These are phyloP conservation scores for Pichia sp. DNA, from an alignment of 1,139 yeast species.

Conservation along the genomic window DNA sequence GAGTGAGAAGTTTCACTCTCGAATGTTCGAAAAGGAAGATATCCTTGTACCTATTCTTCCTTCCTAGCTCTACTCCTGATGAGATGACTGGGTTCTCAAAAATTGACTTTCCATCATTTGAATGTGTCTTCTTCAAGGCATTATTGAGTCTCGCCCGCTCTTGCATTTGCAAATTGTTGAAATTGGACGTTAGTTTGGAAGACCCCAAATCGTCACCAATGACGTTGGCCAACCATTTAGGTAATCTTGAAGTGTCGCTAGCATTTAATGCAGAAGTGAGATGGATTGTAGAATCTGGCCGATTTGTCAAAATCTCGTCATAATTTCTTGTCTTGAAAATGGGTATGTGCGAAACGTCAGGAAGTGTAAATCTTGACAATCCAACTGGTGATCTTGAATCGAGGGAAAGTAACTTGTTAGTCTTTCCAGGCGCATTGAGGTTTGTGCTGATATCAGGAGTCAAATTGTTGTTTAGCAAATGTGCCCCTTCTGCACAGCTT, in stretches of 20 bases:
- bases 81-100: constrained; percentile 24
- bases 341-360: constrained; percentile 23
- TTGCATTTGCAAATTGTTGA: constrained; percentile 28
- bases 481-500: neutral
- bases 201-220: constrained; percentile 28
- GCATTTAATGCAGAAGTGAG: constrained; percentile 20
- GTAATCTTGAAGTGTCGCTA: constrained; percentile 25
- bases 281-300: constrained; percentile 24
- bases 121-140: constrained; percentile 20
- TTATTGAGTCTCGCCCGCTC: constrained; percentile 30
- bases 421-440: too few species aligned
- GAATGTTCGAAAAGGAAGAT: constrained; percentile 49
- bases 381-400: constrained; percentile 13
- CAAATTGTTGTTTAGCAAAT: too few species aligned
- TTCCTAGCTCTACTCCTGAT: constrained; percentile 47
- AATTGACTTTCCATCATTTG: constrained; percentile 1
- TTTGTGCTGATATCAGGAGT: too few species aligned
- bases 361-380: constrained; percentile 27
- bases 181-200: constrained; percentile 25
- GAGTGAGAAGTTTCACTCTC: constrained; percentile 35
- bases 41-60: constrained; percentile 50
- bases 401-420: too few species aligned
- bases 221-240: constrained; percentile 30
- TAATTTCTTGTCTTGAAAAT: constrained; percentile 35
- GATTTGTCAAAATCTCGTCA: constrained; percentile 30